Evolutionary conservation across 495 filamentous ascomycete species (phyloP), one percentile per base, ranked within the genome.

Genomic region (Polyplosphaeria fusca): DNA sequence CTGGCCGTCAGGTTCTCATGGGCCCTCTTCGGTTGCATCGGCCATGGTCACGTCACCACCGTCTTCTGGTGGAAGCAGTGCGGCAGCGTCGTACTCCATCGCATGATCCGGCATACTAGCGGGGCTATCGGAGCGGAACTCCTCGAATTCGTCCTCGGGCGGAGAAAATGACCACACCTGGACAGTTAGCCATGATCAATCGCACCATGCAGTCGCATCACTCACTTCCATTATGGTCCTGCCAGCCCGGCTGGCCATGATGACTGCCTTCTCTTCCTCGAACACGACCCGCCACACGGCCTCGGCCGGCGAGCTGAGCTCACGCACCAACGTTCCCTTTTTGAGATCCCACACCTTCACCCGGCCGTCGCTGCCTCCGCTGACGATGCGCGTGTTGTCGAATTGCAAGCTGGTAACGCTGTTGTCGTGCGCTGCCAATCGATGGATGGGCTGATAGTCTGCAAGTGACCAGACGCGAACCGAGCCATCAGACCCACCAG

Each of bases 221-320:
- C 30, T 77, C 70, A 96, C 93, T 86, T 98, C 93, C 93, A 98
- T 98, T 51, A 96, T 86, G 1, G 94, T 97, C 50, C 88, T 80
- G 42, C 81, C 82, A 23, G 80, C 81, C 53, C 93, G 80, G 61
- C 85, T 85, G 2, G 93, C 92, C 82, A 98, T 91, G 32, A 96
- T 91, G 16, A 98, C 91, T 48, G 90, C 92, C 67, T 96, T 96
- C 72, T 98, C 94, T 46, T 95, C 91, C 68, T 98, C 93, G 69
- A 98, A 97, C 1, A 93, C 94, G 24, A 97, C 93, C 46, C 94
- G 79, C 93, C 93, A 98, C 2, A 98, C 93, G 7, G 90, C 90
- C 63, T 98, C 91, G 1, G 91, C 89, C 11, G 91, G 91, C 14
- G 84, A 79, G 5, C 89, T 89, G 11, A 98, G 80, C 73, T 98